These are phyloP conservation scores for Tolypocladium paradoxum DNA, from an alignment of 2,329 filamentous ascomycete genomes.

Conservation along the genomic window DNA sequence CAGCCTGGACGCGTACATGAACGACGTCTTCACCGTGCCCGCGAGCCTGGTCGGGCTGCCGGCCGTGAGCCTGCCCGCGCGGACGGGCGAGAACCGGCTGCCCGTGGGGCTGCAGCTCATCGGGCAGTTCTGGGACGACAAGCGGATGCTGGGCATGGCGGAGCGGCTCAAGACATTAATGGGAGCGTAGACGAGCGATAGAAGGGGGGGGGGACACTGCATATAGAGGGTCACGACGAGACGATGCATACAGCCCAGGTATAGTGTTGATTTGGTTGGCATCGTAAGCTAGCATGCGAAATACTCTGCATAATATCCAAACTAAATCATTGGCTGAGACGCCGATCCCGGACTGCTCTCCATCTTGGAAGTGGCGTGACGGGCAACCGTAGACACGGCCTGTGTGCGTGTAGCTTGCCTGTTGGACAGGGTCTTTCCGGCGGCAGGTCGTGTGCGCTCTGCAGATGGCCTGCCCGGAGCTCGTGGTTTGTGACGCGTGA, in stretches of 20 bases:
- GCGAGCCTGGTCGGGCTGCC: constrained; percentile 87
- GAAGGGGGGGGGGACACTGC: not conserved
- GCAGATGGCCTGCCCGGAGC: too few species aligned
- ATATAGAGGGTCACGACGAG: not conserved
- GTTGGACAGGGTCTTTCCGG: not conserved
- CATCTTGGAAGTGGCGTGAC: not conserved
- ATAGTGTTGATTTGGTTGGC: not conserved
- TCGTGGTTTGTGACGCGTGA: too few species aligned
- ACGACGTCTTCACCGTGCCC: constrained; percentile 92
- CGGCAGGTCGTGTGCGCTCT: not conserved
- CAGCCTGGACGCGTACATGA: constrained; percentile 71
- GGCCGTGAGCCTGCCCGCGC: constrained; percentile 66
- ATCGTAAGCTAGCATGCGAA: not conserved
- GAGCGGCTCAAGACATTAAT: constrained; percentile 15
- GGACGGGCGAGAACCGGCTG: constrained; percentile 19
- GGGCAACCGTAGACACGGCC: not conserved
- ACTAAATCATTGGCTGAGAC: not conserved
- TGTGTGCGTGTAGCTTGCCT: too few species aligned
- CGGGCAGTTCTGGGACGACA: constrained; percentile 72
- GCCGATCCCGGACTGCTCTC: not conserved
- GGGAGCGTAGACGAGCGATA: not conserved
- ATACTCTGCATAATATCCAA: not conserved
- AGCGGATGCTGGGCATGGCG: constrained; percentile 49
- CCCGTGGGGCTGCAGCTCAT: constrained; percentile 60
- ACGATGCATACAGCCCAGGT: not conserved